Base-by-base conservation (phyloP, 768 basidiomycete genomes). In the Termitomyces sp. region DNA sequence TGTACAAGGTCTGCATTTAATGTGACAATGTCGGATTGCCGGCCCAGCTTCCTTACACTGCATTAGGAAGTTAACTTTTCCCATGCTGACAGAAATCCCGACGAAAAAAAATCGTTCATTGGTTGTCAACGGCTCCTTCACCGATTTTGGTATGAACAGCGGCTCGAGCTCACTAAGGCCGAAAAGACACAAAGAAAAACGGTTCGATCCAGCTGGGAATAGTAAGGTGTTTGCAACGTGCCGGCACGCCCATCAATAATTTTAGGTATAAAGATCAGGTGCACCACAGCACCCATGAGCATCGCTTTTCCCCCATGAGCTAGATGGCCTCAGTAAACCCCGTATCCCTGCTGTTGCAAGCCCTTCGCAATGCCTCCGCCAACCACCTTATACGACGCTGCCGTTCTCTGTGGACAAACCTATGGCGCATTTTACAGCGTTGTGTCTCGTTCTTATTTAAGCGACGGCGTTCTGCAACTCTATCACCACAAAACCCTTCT, bases 361-460 rank as follows among this genome's bases (percentile, higher is more conserved):
- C 5, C 28, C 52, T 62, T 35, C 48, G 33, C 35, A 20, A 15
- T 11, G 51, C 39, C 38, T 45, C 13, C 28, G 0, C 44, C 48
- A 59, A 52, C 16, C 49, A 44, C 6, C 42, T 63, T 24, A 4
- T 51, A n/a, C 58, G 33, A 36, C 32, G 46, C 33, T 63, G n/a
- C 33, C 62, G 54, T 32, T 5, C n/a, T 38, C 22, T 55, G 7
- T 50, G 54, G 54, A 44, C 11, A 49, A 6, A 33, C 13, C 2
- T 59, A 45, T 51, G 48, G 58, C 35, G 15, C 33, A 16, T 52
- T 24, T n/a, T n/a, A 5, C 57, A 33, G 39, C 24, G 22, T 20
- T 36, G 28, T 53, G n/a, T 38, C 15, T 54, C 24, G 6, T 49
- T 20, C 20, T 35, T 48, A 36, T 5, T 45, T 0, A 53, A 51